A percentile compares a stretch with the other conserved stretches of the same genome.
Conservation (phyloP, 495 filamentous ascomycete species). For the Penicillium verhagenii region DNA sequence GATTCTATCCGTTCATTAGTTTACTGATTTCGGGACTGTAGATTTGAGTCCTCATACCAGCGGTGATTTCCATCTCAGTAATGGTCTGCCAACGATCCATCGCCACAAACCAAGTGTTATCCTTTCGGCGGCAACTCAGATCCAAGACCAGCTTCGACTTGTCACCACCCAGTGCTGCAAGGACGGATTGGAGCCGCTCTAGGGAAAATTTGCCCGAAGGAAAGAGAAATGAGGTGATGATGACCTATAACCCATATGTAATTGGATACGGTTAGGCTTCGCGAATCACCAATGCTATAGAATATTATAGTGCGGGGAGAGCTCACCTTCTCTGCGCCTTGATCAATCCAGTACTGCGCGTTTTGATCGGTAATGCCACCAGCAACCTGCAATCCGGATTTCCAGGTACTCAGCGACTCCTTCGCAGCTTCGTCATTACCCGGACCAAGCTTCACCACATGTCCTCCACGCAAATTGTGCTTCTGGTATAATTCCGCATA, state of each 20-base stretch:
- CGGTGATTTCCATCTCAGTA: slow-evolving; percentile 89
- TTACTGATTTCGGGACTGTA: background rate
- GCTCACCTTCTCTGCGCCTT: slow-evolving; percentile 85
- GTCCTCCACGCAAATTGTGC: slow-evolving; percentile 70
- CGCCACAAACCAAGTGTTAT: slow-evolving; percentile 82
- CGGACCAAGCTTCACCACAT: slow-evolving; percentile 94
- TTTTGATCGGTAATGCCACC: slow-evolving; percentile 87
- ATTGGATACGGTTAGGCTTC: slow-evolving; percentile 13
- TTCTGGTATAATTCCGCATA: slow-evolving; percentile 78
- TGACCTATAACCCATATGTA: slow-evolving; percentile 62
- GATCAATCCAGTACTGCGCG: slow-evolving; percentile 79
- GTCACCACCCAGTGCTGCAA: slow-evolving; percentile 68
- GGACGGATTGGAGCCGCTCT: slow-evolving; percentile 66
- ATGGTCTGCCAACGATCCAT: slow-evolving; percentile 99
- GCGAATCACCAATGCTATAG: background rate
- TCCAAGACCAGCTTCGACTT: slow-evolving; percentile 87
- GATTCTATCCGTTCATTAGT: slow-evolving; percentile 54
- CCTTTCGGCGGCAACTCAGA: slow-evolving; percentile 78
- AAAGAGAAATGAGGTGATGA: slow-evolving; percentile 85
- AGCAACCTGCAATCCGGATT: slow-evolving; percentile 75
- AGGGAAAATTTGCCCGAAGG: slow-evolving; percentile 78
- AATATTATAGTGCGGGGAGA: background rate
- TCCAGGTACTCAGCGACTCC: slow-evolving; percentile 76
- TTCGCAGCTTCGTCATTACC: slow-evolving; percentile 78
- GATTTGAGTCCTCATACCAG: slow-evolving; percentile 53